Base-by-base conservation (phyloP, 129 eudicot species). In the Ambrosia trifida region DNA sequence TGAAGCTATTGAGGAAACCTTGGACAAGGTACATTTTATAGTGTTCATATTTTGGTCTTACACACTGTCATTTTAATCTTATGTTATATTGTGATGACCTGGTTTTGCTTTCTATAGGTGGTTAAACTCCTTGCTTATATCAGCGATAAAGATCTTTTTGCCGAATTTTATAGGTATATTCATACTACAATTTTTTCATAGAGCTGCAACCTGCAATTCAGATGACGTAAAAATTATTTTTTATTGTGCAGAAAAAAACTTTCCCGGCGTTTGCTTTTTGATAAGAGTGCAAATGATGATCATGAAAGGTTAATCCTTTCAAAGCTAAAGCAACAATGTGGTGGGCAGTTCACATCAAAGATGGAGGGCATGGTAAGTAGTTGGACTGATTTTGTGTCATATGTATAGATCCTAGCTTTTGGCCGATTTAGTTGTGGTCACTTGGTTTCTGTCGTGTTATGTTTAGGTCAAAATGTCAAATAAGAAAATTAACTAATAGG, bases 281-380 rank as follows among this genome's bases (percentile, higher is more conserved):
- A 89, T 44, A 89, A 84, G 83, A 93, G 98, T 80, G 88, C 87
- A 20, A 89, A 76, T 74, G 95, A 93, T 30, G 98, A 93, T 36
- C 98, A 93, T 74, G 98, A 93, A 71, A 89, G 90, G 76, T 45
- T 83, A 65, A 81, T 93, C 3, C 74, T 93, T 19, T 74, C 95
- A 32, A 93, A 93, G 80, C 68, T 93, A 59, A 93, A 93, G 76
- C 96, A 87, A 68, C 96, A 87, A 36, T 93, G 96, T 50, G 98
- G 96, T 64, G 95, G 87, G 2, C 96, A 89, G 68, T 93, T 89
- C 59, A 93, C 96, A n/a, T 93, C 98, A 50, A 89, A 93, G 76
- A 93, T 93, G 98, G 96, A 89, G 85, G 96, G 95, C 65, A 93
- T 93, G 98, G 96, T 91, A 66, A 69, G 11, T 62, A 41, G 9